phyloP scores from a whole-genome alignment of 1,284 basidiomycete genomes.

The Sphaerobolus stellatus region DNA sequence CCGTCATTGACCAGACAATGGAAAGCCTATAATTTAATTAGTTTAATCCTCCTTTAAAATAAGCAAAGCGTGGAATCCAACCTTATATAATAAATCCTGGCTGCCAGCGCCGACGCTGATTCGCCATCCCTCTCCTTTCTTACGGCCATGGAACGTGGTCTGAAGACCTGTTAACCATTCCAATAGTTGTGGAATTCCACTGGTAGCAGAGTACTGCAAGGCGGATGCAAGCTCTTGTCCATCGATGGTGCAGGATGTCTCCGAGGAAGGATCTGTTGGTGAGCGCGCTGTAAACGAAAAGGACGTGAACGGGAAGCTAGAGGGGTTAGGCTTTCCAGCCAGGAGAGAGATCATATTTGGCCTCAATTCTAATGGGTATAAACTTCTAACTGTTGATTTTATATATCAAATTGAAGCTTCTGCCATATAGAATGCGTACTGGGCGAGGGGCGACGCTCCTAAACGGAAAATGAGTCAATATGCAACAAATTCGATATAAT shows the following conservation, averaged over 20 bases:
- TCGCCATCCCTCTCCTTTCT: conserved; percentile 62
- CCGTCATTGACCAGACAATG: conserved; percentile 70
- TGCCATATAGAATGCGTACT: too few relatives aligned
- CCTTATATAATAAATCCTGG: conserved; percentile 89
- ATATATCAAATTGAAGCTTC: too few relatives aligned
- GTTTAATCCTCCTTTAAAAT: not conserved
- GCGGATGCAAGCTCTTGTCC: conserved; percentile 58
- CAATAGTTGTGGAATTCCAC: conserved; percentile 63
- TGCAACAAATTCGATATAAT: too few relatives aligned
- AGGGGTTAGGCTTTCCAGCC: conserved; percentile 86
- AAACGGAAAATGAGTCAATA: too few relatives aligned
- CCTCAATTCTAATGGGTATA: conserved; percentile 74
- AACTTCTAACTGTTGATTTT: conserved; percentile 42
- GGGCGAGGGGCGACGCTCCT: too few relatives aligned
- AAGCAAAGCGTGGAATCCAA: conserved; percentile 24
- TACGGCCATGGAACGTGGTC: conserved; percentile 59
- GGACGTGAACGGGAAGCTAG: conserved; percentile 85
- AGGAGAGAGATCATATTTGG: conserved; percentile 86
- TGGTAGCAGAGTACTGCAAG: conserved; percentile 78
- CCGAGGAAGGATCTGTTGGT: conserved; percentile 41
- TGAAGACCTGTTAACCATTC: conserved; percentile 72
- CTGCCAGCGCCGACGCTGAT: conserved; percentile 81
- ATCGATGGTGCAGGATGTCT: conserved; percentile 51
- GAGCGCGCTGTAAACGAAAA: conserved; percentile 60
- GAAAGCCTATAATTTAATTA: conserved; percentile 39